Evolutionary conservation across 1,284 basidiomycete species (phyloP), one percentile per base, ranked within the genome.

Genomic region (Papiliotrema fonsecae): DNA sequence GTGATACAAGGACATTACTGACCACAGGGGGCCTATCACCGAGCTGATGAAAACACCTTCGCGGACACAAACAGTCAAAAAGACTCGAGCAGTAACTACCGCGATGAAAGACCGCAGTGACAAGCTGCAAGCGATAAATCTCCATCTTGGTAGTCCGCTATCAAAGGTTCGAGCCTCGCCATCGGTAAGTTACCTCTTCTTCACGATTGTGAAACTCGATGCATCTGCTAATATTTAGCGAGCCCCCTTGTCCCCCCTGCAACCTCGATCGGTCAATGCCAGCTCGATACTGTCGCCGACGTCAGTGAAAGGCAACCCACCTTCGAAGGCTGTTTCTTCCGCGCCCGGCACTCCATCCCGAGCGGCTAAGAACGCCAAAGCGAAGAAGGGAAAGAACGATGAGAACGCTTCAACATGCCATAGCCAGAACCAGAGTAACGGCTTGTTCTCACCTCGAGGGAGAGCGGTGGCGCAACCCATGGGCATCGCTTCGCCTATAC

Each of bases 1-100:
- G n/a, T n/a, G n/a, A n/a, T n/a, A n/a, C n/a, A n/a, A n/a, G n/a
- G n/a, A n/a, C n/a, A n/a, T n/a, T n/a, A n/a, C n/a, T n/a, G n/a
- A n/a, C n/a, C 21, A 9, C 47, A 70, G 70, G 38, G 65, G 62
- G 7, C 65, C 68, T 1, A 61, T 74, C 24, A 62, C 68, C 19
- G 65, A 70, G 36, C 54, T 72, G 21, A 67, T 74, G 55, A 74
- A 74, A 54, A 74, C 72, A 0, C 72, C 72, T 11, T 70, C 69
- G 24, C 57, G 65, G 32, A 71, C 69, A 2, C 55, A 62, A 18
- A 74, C 70, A 21, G 58, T 61, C 25, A 72, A 72, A 58, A 73
- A 73, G 60, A 74, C 72, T 0, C 52, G 72, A 37, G 65, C 69
- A 2, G 53, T 51, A 4, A 54, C 61, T 0, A 57, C 62, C 3